Conservation (phyloP, 768 basidiomycete genomes). For the Naematelia aurantialba region DNA sequence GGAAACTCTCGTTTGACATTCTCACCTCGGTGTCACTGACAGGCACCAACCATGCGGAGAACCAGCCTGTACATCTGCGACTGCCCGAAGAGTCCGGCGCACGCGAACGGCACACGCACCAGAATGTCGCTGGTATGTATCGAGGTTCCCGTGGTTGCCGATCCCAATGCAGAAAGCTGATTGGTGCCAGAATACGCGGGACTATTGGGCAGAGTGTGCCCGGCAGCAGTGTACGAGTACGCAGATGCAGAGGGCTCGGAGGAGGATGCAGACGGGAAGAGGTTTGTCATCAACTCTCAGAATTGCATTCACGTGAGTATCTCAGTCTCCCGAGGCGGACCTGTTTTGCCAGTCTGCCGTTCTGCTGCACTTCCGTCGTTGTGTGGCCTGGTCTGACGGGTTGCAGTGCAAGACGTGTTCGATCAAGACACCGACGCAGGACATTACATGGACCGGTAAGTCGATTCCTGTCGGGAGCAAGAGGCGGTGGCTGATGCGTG, state of each 20-base stretch:
- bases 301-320: constrained; percentile 55
- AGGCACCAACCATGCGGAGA: constrained; percentile 94
- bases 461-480: background rate
- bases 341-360: too few relatives aligned
- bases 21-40: constrained; percentile 85
- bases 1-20: constrained; percentile 87
- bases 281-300: constrained; percentile 94
- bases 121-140: constrained; percentile 55
- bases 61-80: constrained; percentile 84
- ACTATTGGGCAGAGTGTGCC: constrained; percentile 81
- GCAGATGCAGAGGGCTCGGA: constrained; percentile 62
- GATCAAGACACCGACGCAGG: constrained; percentile 89
- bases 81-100: constrained; percentile 59
- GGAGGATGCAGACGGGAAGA: constrained; percentile 72
- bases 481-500: background rate
- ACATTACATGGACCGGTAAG: constrained; percentile 74
- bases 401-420: constrained; percentile 85
- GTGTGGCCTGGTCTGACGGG: too few relatives aligned
- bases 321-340: too few relatives aligned
- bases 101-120: constrained; percentile 64
- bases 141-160: background rate
- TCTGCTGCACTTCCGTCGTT: too few relatives aligned
- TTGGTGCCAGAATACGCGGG: constrained; percentile 76
- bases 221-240: constrained; percentile 96
- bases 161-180: background rate